Conservation (phyloP, 225 moss, liverwort and hornwort species). For the Physcomitrium patens region DNA sequence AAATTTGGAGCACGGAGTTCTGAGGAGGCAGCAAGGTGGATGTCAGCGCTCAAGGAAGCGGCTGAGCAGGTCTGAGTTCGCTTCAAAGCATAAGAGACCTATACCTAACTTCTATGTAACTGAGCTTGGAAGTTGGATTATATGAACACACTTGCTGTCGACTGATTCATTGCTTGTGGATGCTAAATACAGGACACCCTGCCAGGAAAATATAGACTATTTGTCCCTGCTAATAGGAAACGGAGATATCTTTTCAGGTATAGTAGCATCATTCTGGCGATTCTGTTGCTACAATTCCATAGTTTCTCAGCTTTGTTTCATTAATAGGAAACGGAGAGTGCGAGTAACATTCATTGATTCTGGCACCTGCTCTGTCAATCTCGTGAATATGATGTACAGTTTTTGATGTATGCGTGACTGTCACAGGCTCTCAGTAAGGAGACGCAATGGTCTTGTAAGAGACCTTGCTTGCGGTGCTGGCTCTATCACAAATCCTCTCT, state of each 20-base stretch:
- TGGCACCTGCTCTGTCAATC: no score
- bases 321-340: neutral
- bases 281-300: neutral
- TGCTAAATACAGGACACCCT: conserved; percentile 56
- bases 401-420: neutral
- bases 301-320: neutral
- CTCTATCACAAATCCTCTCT: conserved; percentile 28
- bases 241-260: conserved; percentile 84
- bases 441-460: conserved; percentile 61
- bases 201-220: conserved; percentile 72
- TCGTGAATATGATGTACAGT: neutral
- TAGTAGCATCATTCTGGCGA: neutral
- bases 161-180: conserved; percentile 1
- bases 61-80: conserved; percentile 69
- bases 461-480: conserved; percentile 57
- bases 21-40: conserved; percentile 98
- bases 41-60: conserved; percentile 89
- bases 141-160: neutral
- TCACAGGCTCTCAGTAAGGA: conserved; percentile 44
- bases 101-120: no score
- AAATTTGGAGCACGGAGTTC: conserved; percentile 94
- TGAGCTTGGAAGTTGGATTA: no score
- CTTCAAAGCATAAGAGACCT: no score
- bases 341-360: neutral
- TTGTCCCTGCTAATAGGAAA: conserved; percentile 75